Evolutionary conservation across 108 stramenopile species (phyloP).

Genomic region (Pseudonitzschia multistriata): DNA sequence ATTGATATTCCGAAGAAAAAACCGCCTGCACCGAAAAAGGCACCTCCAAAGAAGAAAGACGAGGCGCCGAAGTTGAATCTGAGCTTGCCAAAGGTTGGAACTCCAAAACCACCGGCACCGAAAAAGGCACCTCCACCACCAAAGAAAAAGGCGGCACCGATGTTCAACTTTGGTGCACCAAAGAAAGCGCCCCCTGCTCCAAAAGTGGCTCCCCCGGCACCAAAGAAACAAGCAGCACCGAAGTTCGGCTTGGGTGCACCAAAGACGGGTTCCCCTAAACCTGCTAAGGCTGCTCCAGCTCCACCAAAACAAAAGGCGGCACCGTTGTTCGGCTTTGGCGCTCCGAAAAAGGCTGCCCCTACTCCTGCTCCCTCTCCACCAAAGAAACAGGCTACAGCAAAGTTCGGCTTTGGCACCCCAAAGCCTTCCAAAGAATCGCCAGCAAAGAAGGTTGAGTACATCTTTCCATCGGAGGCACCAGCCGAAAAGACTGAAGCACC

Average conservation of each 20-base stretch:
- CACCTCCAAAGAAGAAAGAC: not conserved
- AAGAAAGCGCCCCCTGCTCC: not conserved
- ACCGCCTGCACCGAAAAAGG: conserved; percentile 17
- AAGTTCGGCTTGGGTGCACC: not conserved
- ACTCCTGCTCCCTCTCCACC: conserved; percentile 54
- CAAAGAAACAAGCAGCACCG: conserved; percentile 7
- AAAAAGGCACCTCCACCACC: conserved; percentile 68
- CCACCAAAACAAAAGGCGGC: conserved; percentile 44
- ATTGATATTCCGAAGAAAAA: conserved; percentile 24
- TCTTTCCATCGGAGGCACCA: conserved; percentile 6
- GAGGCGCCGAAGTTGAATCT: not conserved
- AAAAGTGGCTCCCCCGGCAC: not conserved
- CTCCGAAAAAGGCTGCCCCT: conserved; percentile 41
- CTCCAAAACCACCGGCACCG: conserved; percentile 5
- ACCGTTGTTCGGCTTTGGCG: conserved; percentile 28
- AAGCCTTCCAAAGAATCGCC: conserved; percentile 13
- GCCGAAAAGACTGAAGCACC: conserved; percentile 23
- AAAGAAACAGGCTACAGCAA: conserved; percentile 32
- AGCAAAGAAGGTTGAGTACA: conserved; percentile 1
- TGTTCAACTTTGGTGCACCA: conserved; percentile 32
- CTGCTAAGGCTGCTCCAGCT: conserved; percentile 42
- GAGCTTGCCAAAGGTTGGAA: not conserved
- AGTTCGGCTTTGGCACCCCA: conserved; percentile 48
- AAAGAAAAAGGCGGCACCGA: conserved; percentile 32
- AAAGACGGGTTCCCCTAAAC: conserved; percentile 1